These are phyloP conservation scores for Cicer cuneatum DNA, from an alignment of 306 rosid genomes.

Conservation along the genomic window DNA sequence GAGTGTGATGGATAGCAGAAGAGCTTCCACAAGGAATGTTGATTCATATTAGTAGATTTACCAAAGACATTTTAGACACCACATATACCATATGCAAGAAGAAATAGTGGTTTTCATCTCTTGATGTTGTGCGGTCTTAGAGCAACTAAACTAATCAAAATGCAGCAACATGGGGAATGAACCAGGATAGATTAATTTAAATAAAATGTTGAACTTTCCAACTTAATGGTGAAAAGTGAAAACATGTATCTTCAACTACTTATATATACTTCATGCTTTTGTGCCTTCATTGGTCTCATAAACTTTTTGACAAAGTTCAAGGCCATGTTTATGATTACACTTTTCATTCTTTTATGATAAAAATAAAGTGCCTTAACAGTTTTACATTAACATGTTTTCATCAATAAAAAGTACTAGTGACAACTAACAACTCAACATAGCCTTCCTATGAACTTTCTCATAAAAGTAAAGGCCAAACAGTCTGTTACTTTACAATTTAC, in stretches of 20 bases:
- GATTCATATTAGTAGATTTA: not conserved
- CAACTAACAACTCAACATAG: not conserved
- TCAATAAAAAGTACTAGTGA: not conserved
- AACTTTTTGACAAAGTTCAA: slow-evolving; percentile 8
- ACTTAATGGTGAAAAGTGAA: not conserved
- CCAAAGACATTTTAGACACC: not conserved
- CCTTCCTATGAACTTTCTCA: not conserved
- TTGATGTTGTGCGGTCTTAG: not conserved
- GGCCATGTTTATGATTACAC: not conserved
- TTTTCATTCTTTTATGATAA: not conserved
- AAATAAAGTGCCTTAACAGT: not conserved
- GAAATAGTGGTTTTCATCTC: slow-evolving; percentile 14
- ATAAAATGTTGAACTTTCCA: slow-evolving; percentile 17
- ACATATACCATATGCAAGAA: not conserved
- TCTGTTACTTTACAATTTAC: not conserved
- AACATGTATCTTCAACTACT: slow-evolving; percentile 31
- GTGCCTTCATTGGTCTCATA: slow-evolving; percentile 9
- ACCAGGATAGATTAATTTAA: not conserved
- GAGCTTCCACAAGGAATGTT: not conserved
- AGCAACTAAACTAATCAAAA: slow-evolving; percentile 25
- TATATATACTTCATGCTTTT: not conserved
- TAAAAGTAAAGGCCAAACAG: not conserved
- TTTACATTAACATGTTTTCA: not conserved
- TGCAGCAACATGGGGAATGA: slow-evolving; percentile 2
- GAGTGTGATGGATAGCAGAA: not conserved